Evolutionary conservation across 805 yeast species (phyloP).

Genomic region (Wickerhamomyces bovis): DNA sequence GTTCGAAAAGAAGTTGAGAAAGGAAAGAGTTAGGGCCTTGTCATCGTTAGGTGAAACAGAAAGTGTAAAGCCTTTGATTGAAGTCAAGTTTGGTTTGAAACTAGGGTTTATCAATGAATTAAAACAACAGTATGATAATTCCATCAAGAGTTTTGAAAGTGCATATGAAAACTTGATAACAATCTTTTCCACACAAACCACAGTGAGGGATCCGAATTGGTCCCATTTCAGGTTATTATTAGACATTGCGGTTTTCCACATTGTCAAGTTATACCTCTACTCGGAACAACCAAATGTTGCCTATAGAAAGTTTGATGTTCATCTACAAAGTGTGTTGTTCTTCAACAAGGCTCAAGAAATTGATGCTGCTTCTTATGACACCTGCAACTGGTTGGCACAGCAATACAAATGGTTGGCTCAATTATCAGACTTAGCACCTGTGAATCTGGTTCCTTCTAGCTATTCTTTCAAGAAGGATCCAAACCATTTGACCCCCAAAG

Average conservation of each 20-base stretch:
- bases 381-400: conserved; percentile 48
- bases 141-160: conserved; percentile 45
- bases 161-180: conserved; percentile 47
- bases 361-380: conserved; percentile 24
- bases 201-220: conserved; percentile 30
- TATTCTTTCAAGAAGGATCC: conserved; percentile 27
- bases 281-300: conserved; percentile 54
- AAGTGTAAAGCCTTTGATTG: conserved; percentile 9
- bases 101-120: conserved; percentile 45
- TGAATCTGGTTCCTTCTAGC: conserved; percentile 32
- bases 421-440: conserved; percentile 44
- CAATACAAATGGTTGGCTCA: conserved; percentile 67
- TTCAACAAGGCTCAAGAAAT: conserved; percentile 28
- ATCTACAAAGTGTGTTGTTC: conserved; percentile 45
- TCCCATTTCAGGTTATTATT: conserved; percentile 41
- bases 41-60: conserved; percentile 2
- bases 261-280: conserved; percentile 54
- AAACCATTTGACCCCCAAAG: conserved; percentile 22
- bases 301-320: conserved; percentile 57
- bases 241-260: conserved; percentile 58
- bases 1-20: conserved; percentile 35
- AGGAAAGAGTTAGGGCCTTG: conserved; percentile 27
- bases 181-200: conserved; percentile 28
- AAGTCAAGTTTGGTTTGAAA: conserved; percentile 45
- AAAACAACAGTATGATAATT: conserved; percentile 39